Evolutionary conservation across 2,329 filamentous ascomycete species (phyloP).

Genomic region (Alternaria ventricosa): DNA sequence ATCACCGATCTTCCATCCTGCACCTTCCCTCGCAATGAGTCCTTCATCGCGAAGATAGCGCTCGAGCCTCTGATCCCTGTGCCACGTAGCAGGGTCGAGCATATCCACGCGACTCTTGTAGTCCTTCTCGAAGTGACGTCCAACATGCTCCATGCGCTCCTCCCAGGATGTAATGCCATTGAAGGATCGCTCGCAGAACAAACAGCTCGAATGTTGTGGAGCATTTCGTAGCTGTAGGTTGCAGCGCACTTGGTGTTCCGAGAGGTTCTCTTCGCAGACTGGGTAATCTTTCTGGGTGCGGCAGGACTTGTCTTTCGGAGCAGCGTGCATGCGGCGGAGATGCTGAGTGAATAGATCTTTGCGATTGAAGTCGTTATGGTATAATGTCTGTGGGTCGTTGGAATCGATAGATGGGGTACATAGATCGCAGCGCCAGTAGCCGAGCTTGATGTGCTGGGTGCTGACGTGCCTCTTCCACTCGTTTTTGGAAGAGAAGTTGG

Average conservation of each 20-base stretch:
- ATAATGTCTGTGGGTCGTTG: slow-evolving; percentile 31
- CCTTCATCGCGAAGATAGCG: slow-evolving; percentile 50
- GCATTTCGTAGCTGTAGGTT: slow-evolving; percentile 65
- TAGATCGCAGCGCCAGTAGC: slow-evolving; percentile 77
- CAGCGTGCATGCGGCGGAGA: slow-evolving; percentile 81
- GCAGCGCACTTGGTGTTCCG: slow-evolving; percentile 65
- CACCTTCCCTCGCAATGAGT: slow-evolving; percentile 40
- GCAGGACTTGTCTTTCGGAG: slow-evolving; percentile 44
- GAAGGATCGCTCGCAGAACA: slow-evolving; percentile 71
- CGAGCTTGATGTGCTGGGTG: slow-evolving; percentile 77
- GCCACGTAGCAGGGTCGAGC: slow-evolving; percentile 34
- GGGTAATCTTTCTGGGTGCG: slow-evolving; percentile 53
- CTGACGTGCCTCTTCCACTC: slow-evolving; percentile 93
- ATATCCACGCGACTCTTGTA: slow-evolving; percentile 34
- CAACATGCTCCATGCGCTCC: slow-evolving; percentile 85
- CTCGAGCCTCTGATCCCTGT: slow-evolving; percentile 39
- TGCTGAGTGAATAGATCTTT: slow-evolving; percentile 94
- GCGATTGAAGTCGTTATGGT: slow-evolving; percentile 77
- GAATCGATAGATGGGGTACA: slow-evolving; percentile 54
- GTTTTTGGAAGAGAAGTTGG: slow-evolving; percentile 81
- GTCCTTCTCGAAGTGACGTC: slow-evolving; percentile 74
- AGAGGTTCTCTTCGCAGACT: slow-evolving; percentile 61
- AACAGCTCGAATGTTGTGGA: slow-evolving; percentile 67
- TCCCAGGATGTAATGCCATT: slow-evolving; percentile 74
- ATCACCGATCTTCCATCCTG: slow-evolving; percentile 44